Percentiles rank a stretch among this genome's conserved stretches.
phyloP scores from a whole-genome alignment of 441 rosid genomes.

The Iberis amara region DNA sequence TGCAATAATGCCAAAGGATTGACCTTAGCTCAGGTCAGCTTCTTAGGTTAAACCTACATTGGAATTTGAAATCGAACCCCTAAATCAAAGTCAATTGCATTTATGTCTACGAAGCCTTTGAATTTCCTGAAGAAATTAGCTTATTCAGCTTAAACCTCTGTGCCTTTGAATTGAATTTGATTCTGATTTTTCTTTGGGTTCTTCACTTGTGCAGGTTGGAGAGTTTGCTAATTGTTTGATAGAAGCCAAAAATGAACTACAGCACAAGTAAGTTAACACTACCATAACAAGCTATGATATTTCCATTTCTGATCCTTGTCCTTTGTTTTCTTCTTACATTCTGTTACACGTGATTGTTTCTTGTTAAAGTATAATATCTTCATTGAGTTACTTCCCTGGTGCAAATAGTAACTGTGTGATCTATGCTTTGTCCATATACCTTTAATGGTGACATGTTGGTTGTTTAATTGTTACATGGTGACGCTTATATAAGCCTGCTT shows the following conservation, averaged over 20 bases:
- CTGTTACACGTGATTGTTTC: constrained; percentile 14
- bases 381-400: neutral
- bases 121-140: too few species aligned
- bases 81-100: too few species aligned
- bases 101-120: neutral
- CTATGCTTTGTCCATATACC: neutral
- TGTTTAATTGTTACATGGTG: neutral
- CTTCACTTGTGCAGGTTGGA: constrained; percentile 51
- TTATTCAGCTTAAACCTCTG: too few species aligned
- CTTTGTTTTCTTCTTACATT: constrained; percentile 8
- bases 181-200: constrained; percentile 15
- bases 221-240: constrained; percentile 80
- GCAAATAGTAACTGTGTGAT: neutral
- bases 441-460: constrained; percentile 1
- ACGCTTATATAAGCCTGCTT: neutral
- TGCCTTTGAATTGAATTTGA: neutral
- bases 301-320: constrained; percentile 2
- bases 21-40: constrained; percentile 68
- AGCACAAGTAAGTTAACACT: constrained; percentile 58
- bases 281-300: neutral
- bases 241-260: constrained; percentile 68
- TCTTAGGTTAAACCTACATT: too few species aligned
- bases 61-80: neutral
- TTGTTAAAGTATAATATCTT: neutral
- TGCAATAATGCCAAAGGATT: constrained; percentile 58